Evolutionary conservation across 164 flowering plant genomes (phyloP).

Genomic region (Macadamia integrifolia): DNA sequence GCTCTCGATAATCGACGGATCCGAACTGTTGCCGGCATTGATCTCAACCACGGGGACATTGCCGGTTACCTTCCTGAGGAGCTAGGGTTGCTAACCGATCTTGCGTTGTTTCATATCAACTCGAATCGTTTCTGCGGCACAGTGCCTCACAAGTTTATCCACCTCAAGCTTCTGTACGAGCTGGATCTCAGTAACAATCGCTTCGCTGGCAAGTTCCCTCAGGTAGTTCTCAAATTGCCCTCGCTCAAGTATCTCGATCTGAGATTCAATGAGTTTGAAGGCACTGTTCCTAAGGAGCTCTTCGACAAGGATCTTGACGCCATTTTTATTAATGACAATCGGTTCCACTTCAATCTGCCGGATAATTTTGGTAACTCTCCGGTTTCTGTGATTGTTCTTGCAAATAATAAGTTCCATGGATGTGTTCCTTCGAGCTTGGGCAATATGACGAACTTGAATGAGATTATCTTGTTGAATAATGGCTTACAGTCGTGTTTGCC

Average conservation of each 20-base stretch:
- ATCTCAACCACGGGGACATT: slow-evolving; percentile 70
- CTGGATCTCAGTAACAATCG: slow-evolving; percentile 76
- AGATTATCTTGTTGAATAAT: slow-evolving; percentile 69
- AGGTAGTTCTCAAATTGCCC: slow-evolving; percentile 42
- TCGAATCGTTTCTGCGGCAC: slow-evolving; percentile 63
- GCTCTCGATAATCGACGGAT: slow-evolving; percentile 37
- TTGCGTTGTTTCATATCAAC: slow-evolving; percentile 64
- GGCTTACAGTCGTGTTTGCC: slow-evolving; percentile 74
- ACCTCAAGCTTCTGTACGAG: slow-evolving; percentile 43
- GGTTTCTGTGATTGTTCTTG: slow-evolving; percentile 81
- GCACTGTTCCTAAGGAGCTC: slow-evolving; percentile 56
- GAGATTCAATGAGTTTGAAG: slow-evolving; percentile 88
- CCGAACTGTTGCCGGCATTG: slow-evolving; percentile 78
- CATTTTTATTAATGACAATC: slow-evolving; percentile 75
- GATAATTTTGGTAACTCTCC: slow-evolving; percentile 92
- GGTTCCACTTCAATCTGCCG: slow-evolving; percentile 64
- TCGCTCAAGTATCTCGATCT: slow-evolving; percentile 50
- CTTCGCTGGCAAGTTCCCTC: slow-evolving; percentile 59
- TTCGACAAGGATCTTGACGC: slow-evolving; percentile 80
- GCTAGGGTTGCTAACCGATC: slow-evolving; percentile 47
- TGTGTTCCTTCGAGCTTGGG: slow-evolving; percentile 79
- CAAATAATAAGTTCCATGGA: slow-evolving; percentile 73
- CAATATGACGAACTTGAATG: slow-evolving; percentile 66
- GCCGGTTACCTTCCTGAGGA: slow-evolving; percentile 67
- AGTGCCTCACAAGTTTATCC: slow-evolving; percentile 36